These are phyloP conservation scores for Loxodes magnus DNA, from an alignment of 73 alveolate genomes.

Conservation along the genomic window DNA sequence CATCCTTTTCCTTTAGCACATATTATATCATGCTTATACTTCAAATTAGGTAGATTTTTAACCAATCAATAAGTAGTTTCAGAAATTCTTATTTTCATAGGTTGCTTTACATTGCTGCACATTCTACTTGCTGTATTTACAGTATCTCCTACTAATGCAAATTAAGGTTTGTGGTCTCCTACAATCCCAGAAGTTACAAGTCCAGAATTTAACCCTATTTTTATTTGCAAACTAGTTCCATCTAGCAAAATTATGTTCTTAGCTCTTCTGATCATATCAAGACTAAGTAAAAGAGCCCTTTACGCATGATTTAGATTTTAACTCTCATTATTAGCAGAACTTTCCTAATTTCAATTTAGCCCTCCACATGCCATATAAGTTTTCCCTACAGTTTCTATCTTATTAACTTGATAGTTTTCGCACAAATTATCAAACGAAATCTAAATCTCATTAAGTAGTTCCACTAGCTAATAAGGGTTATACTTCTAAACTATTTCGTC, in stretches of 20 bases:
- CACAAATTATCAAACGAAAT: conserved; percentile 29
- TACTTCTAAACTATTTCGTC: conserved; percentile 32
- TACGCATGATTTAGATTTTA: conserved; percentile 5
- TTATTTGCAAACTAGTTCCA: conserved; percentile 14
- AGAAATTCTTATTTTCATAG: conserved; percentile 4
- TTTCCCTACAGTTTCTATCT: conserved; percentile 82
- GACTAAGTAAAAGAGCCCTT: background rate
- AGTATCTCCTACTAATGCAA: conserved; percentile 96
- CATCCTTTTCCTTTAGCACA: conserved; percentile 45
- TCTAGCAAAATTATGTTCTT: background rate
- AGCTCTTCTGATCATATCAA: background rate
- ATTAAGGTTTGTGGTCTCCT: conserved; percentile 96
- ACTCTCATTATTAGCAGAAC: background rate
- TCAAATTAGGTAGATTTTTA: background rate
- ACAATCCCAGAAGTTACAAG: conserved; percentile 96
- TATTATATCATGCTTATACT: conserved; percentile 15
- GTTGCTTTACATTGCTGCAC: background rate
- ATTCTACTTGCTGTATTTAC: conserved; percentile 97
- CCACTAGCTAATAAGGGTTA: conserved; percentile 32
- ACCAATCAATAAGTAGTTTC: background rate
- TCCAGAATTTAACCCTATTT: conserved; percentile 96
- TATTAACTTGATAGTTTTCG: conserved; percentile 16
- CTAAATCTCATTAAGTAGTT: conserved; percentile 32
- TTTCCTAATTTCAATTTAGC: conserved; percentile 43
- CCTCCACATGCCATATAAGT: conserved; percentile 91